Conservation (phyloP, 257 asterid genomes). For the Asclepias syriaca region DNA sequence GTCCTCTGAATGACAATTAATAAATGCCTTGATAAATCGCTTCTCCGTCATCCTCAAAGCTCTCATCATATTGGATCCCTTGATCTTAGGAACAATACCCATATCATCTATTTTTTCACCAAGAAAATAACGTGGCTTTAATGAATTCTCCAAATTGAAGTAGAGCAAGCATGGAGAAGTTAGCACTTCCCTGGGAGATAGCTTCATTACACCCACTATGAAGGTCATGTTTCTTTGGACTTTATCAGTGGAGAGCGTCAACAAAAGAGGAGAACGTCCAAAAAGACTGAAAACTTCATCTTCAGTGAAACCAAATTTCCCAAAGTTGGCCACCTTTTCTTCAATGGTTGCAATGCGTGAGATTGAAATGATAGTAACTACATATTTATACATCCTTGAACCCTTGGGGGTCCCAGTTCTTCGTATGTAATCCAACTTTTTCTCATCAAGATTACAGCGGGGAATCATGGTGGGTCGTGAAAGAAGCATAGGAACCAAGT, state of each 20-base stretch:
- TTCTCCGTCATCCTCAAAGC: slow-evolving; percentile 77
- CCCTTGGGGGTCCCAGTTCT: slow-evolving; percentile 57
- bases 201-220: slow-evolving; percentile 58
- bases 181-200: slow-evolving; percentile 38
- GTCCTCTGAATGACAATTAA: slow-evolving; percentile 46
- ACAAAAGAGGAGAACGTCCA: slow-evolving; percentile 57
- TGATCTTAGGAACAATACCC: slow-evolving; percentile 60
- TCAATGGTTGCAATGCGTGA: slow-evolving; percentile 64
- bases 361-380: slow-evolving; percentile 60
- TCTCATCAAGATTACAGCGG: slow-evolving; percentile 46
- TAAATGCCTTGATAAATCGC: slow-evolving; percentile 49
- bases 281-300: slow-evolving; percentile 51
- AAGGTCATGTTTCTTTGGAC: slow-evolving; percentile 81
- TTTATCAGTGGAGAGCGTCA: slow-evolving; percentile 66
- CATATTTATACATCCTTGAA: slow-evolving; percentile 62
- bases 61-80: slow-evolving; percentile 49
- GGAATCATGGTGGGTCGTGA: slow-evolving; percentile 75
- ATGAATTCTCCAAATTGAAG: slow-evolving; percentile 46
- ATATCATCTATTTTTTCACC: slow-evolving; percentile 64
- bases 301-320: slow-evolving; percentile 60
- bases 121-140: slow-evolving; percentile 59
- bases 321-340: slow-evolving; percentile 58
- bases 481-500: slow-evolving; percentile 49
- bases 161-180: slow-evolving; percentile 45
- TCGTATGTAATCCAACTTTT: slow-evolving; percentile 51